These are phyloP conservation scores for Mollisiaceae sp. DNA, from an alignment of 2,329 filamentous ascomycete species.

Conservation along the genomic window DNA sequence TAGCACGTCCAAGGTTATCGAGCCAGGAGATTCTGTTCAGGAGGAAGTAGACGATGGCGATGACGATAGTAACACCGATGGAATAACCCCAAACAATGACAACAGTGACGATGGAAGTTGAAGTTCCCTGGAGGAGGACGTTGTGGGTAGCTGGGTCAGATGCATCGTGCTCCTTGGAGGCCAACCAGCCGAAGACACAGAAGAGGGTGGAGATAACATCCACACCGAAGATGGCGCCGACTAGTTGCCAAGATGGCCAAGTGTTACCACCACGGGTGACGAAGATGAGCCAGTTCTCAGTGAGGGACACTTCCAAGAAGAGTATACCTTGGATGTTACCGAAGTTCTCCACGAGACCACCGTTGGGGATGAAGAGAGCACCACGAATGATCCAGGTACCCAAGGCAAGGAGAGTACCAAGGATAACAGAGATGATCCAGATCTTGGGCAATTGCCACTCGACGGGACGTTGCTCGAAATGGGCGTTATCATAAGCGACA, in stretches of 20 bases:
- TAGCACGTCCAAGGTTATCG: constrained; percentile 66
- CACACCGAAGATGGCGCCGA: constrained; percentile 73
- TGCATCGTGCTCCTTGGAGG: constrained; percentile 51
- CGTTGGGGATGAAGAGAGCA: constrained; percentile 69
- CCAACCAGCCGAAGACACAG: constrained; percentile 76
- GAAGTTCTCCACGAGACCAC: constrained; percentile 77
- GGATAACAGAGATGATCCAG: constrained; percentile 74
- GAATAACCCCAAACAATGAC: constrained; percentile 70
- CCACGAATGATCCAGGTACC: constrained; percentile 77
- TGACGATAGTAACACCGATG: constrained; percentile 68
- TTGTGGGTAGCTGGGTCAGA: constrained; percentile 45
- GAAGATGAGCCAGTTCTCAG: constrained; percentile 81
- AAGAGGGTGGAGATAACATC: constrained; percentile 76
- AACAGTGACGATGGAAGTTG: constrained; percentile 61
- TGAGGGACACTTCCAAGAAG: constrained; percentile 74
- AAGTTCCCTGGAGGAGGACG: constrained; percentile 38
- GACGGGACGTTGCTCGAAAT: constrained; percentile 75
- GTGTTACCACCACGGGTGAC: constrained; percentile 76
- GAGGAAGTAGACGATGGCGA: constrained; percentile 68
- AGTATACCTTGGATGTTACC: constrained; percentile 76
- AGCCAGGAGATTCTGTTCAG: constrained; percentile 64
- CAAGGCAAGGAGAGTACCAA: constrained; percentile 70
- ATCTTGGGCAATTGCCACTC: constrained; percentile 85
- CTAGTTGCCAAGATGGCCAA: constrained; percentile 75
- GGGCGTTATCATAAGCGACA: constrained; percentile 79